Conservation (phyloP, 2,329 filamentous ascomycete species). For the Exophiala sideris region DNA sequence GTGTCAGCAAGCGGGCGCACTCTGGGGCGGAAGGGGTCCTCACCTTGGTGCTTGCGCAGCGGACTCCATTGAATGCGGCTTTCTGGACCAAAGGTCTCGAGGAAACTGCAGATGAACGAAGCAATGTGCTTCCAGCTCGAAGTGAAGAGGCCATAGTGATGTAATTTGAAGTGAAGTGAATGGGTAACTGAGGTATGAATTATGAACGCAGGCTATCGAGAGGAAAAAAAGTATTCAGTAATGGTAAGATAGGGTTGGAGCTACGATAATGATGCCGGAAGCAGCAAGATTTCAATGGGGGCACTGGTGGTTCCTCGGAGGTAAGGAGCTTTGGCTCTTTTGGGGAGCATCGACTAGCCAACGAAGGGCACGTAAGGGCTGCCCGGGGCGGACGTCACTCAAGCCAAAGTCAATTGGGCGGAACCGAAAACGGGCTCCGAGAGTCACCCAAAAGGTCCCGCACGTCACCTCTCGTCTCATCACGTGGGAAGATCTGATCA, state of each 20-base stretch:
- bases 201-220: too few species aligned
- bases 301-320: constrained; percentile 1
- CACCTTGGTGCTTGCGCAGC: constrained; percentile 81
- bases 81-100: constrained; percentile 65
- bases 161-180: constrained; percentile 19
- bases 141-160: constrained; percentile 76
- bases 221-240: background rate
- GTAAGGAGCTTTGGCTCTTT: too few species aligned
- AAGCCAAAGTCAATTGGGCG: too few species aligned
- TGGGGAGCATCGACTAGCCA: constrained; percentile 3
- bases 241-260: constrained; percentile 5
- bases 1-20: constrained; percentile 52
- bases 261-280: background rate
- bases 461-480: too few species aligned
- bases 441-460: too few species aligned
- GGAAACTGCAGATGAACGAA: constrained; percentile 71
- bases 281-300: constrained; percentile 1
- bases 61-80: constrained; percentile 74
- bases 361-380: background rate
- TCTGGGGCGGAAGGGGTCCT: constrained; percentile 88
- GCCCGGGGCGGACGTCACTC: background rate
- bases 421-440: too few species aligned
- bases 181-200: constrained; percentile 14
- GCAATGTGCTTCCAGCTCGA: constrained; percentile 74
- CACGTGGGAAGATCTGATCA: too few species aligned